Evolutionary conservation across 768 basidiomycete genomes (phyloP).

Genomic region (Psilocybe sp.): DNA sequence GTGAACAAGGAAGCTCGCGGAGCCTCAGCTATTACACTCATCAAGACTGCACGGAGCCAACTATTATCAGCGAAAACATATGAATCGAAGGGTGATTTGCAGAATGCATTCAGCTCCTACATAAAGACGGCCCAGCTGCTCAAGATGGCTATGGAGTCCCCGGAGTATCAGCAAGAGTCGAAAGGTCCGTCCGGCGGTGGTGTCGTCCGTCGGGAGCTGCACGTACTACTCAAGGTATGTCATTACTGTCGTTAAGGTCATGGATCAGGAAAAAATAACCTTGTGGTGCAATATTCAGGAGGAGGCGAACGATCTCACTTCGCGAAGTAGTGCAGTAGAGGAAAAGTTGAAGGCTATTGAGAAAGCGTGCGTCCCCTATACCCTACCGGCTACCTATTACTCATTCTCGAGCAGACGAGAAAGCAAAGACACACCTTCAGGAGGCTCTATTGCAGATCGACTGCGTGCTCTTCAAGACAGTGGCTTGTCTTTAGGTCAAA

Average conservation of each 20-base stretch:
- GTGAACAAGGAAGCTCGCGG: conserved; percentile 54
- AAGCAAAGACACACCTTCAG: conserved; percentile 38
- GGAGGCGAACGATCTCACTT: conserved; percentile 37
- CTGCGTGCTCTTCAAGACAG: conserved; percentile 71
- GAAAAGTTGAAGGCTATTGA: conserved; percentile 46
- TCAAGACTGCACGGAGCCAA: conserved; percentile 61
- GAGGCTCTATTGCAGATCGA: conserved; percentile 79
- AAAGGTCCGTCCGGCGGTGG: conserved; percentile 39
- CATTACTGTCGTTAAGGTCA: background rate
- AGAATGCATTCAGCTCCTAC: conserved; percentile 56
- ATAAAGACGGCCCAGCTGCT: conserved; percentile 60
- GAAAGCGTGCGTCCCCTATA: conserved; percentile 27
- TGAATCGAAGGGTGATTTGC: conserved; percentile 60
- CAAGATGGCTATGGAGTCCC: conserved; percentile 55
- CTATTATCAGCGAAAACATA: conserved; percentile 45
- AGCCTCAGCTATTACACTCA: conserved; percentile 57
- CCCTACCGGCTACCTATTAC: conserved; percentile 3
- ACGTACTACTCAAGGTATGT: conserved; percentile 64
- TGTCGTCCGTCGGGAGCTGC: conserved; percentile 58
- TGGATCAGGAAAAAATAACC: conserved; percentile 5
- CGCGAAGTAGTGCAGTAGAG: conserved; percentile 37
- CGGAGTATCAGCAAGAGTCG: conserved; percentile 53
- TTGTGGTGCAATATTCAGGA: conserved; percentile 20
- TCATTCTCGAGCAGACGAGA: conserved; percentile 15
- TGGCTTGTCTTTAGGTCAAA: conserved; percentile 58